Evolutionary conservation across 2,329 filamentous ascomycete species (phyloP).

Genomic region (Stenocarpella maydis): DNA sequence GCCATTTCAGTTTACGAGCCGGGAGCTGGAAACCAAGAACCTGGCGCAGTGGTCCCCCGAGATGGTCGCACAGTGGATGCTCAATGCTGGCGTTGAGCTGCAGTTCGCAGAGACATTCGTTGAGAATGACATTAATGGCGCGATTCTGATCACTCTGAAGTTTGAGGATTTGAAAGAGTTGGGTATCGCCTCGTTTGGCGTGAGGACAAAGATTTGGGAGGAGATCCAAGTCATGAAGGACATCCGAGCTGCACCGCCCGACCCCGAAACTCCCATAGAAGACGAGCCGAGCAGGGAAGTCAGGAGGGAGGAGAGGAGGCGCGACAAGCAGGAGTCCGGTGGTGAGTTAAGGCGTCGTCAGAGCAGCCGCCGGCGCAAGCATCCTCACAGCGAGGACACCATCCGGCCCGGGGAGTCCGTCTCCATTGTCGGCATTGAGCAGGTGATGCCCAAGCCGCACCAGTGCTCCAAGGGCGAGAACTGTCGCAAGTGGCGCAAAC

Average conservation of each 20-base stretch:
- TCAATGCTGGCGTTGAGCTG: constrained; percentile 80
- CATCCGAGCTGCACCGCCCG: constrained; percentile 58
- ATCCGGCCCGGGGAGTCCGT: constrained; percentile 84
- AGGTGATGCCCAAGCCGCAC: constrained; percentile 85
- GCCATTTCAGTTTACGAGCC: constrained; percentile 64
- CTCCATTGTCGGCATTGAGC: constrained; percentile 91
- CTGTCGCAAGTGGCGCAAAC: constrained; percentile 82
- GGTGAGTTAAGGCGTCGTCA: constrained; percentile 51
- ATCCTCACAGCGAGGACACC: constrained; percentile 63
- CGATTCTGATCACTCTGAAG: constrained; percentile 87
- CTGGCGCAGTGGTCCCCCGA: constrained; percentile 75
- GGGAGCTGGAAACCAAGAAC: constrained; percentile 64
- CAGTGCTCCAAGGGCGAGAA: constrained; percentile 86
- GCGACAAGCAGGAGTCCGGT: constrained; percentile 45
- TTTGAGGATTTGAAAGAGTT: constrained; percentile 88
- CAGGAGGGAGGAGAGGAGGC: constrained; percentile 53
- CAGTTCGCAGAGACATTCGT: constrained; percentile 84
- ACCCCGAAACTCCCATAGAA: constrained; percentile 68
- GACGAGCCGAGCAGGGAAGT: constrained; percentile 63
- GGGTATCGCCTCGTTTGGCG: constrained; percentile 81
- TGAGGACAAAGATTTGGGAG: constrained; percentile 81
- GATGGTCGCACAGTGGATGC: constrained; percentile 88
- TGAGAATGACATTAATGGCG: constrained; percentile 90
- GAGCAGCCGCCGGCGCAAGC: constrained; percentile 49
- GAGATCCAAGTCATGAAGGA: constrained; percentile 76